phyloP scores from a whole-genome alignment of 2,329 filamentous ascomycete species.

The Penicillium vulpinum region DNA sequence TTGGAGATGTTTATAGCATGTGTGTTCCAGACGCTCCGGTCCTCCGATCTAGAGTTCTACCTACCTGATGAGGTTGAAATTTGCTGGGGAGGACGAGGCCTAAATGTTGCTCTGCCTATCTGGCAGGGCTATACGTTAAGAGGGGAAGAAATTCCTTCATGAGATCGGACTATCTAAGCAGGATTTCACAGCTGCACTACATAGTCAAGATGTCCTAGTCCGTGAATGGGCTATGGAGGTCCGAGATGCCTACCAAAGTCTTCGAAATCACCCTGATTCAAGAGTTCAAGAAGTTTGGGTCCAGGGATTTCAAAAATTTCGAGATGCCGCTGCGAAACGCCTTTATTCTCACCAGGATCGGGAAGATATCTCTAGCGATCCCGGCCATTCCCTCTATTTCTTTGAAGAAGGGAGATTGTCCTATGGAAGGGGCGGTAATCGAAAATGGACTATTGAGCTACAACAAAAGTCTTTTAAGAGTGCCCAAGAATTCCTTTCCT shows the following conservation, averaged over 20 bases:
- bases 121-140: not conserved
- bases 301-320: not conserved
- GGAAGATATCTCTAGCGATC: no score
- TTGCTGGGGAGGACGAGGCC: not conserved
- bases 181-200: not conserved
- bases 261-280: not conserved
- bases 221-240: not conserved
- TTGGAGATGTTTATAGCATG: not conserved
- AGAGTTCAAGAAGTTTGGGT: not conserved
- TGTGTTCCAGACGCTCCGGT: not conserved
- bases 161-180: not conserved
- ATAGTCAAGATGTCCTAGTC: not conserved
- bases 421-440: not conserved
- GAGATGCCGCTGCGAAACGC: not conserved
- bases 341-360: not conserved
- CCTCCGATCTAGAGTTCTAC: not conserved
- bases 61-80: not conserved
- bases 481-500: not conserved
- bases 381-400: no score
- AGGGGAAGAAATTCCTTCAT: not conserved
- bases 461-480: not conserved
- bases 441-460: not conserved
- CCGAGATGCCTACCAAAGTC: not conserved
- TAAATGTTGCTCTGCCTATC: not conserved
- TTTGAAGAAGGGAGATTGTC: not conserved